These are phyloP conservation scores for Scheffersomyces illinoinensis DNA, from an alignment of 1,139 yeast genomes.

Conservation along the genomic window DNA sequence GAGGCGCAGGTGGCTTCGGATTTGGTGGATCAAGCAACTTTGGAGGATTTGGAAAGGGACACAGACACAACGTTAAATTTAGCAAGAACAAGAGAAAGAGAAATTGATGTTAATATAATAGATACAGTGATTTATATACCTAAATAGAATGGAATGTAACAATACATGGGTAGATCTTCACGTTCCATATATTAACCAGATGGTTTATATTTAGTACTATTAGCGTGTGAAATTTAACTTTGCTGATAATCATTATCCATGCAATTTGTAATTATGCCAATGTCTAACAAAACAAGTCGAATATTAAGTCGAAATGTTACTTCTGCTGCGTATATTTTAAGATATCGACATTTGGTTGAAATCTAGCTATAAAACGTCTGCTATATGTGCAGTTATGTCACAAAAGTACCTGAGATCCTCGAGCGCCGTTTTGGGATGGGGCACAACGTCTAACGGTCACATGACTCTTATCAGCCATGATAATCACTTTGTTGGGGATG, in stretches of 20 bases:
- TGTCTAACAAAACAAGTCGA: too few species aligned
- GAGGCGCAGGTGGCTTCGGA: conserved; percentile 1
- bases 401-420: not conserved
- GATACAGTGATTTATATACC: not conserved
- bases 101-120: not conserved
- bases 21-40: conserved; percentile 3
- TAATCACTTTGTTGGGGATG: not conserved
- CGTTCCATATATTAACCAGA: too few species aligned
- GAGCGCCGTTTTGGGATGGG: not conserved
- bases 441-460: not conserved
- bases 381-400: not conserved
- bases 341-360: too few species aligned
- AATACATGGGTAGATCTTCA: not conserved
- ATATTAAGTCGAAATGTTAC: too few species aligned
- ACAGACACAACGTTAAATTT: not conserved
- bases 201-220: too few species aligned
- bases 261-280: too few species aligned
- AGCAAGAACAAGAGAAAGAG: not conserved
- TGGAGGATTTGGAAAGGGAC: not conserved
- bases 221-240: too few species aligned
- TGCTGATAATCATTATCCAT: too few species aligned
- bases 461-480: not conserved
- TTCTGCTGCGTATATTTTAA: too few species aligned
- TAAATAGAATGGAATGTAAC: not conserved
- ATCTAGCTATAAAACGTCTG: too few species aligned